Evolutionary conservation across 129 eudicot species (phyloP), one percentile per base, ranked within the genome.

Genomic region (Gnaphalium uliginosum): DNA sequence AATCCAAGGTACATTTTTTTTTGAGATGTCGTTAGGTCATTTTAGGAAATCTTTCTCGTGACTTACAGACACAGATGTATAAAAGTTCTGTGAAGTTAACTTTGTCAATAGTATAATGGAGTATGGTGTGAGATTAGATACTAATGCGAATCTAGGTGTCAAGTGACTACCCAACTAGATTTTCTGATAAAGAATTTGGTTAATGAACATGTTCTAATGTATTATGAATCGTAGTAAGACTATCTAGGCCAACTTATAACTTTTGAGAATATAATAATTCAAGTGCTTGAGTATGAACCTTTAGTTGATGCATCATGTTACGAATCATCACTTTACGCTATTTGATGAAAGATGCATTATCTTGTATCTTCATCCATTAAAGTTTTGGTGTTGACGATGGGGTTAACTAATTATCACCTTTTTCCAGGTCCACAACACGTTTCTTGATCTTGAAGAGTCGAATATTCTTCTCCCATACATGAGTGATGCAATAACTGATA

Each of bases 391-490:
- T 26, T 54, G 54, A 68, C 29, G 56, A 18, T 56, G 63, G 59
- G 69, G 57, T 61, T 76, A 48, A 62, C 30, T 62, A 48, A 32
- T 41, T 62, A 33, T 48, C n/a, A 2, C 24, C 11, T 66, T 65
- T 82, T 17, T 81, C 56, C 79, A 94, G 98, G 96, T 94, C 59
- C 91, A 81, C 56, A 79, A 65, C 85, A 85, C 97, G 66, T 94
- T 94, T 81, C 86, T 84, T 68, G 97, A 90, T 71, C 89, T 94
- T 78, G 96, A 91, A 78, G 97, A 90, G 59, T 90, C 89, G 25
- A 90, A 94, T 81, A 87, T 94, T 65, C 97, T 94, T 51, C 81
- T 82, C 26, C 86, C 97, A 6, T 89, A 81, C 81, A 88, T 91
- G 96, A 85, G 78, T 73, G 93, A 87, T 83, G 92, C 98, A 74